phyloP scores from a whole-genome alignment of 2,329 filamentous ascomycete genomes.

The Colletotrichum sojae region DNA sequence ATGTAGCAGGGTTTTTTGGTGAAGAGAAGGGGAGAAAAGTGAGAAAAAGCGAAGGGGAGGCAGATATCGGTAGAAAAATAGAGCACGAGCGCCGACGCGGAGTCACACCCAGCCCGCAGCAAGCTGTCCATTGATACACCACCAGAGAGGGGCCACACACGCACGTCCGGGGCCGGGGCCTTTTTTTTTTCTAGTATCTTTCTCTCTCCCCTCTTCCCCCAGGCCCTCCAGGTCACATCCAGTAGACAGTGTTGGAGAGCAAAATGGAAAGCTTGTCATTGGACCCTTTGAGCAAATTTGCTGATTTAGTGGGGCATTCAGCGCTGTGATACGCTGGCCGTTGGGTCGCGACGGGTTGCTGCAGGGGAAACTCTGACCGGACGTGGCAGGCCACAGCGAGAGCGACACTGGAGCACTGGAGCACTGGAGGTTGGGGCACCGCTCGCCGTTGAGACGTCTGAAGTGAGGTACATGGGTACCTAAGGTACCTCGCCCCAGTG shows the following conservation, averaged over 20 bases:
- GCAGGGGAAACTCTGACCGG: constrained; percentile 31
- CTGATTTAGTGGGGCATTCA: constrained; percentile 17
- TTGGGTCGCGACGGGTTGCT: constrained; percentile 17
- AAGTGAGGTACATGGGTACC: too few relatives aligned
- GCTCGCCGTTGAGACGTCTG: too few relatives aligned
- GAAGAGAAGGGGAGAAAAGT: constrained; percentile 16
- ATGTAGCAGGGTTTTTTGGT: constrained; percentile 34
- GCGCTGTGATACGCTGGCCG: constrained; percentile 27
- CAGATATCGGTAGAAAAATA: constrained; percentile 37
- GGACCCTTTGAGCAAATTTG: constrained; percentile 36
- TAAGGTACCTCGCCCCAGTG: background rate
- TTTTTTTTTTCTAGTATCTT: background rate
- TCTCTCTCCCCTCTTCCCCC: too few relatives aligned
- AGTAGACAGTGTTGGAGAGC: constrained; percentile 16
- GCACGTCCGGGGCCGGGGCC: constrained; percentile 1
- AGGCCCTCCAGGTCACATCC: constrained; percentile 15
- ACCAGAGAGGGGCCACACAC: background rate
- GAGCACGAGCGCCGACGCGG: constrained; percentile 27
- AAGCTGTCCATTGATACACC: background rate
- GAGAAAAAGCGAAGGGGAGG: constrained; percentile 42
- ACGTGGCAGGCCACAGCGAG: background rate
- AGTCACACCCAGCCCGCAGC: constrained; percentile 30
- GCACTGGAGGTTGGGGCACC: too few relatives aligned
- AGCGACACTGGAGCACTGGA: too few relatives aligned
- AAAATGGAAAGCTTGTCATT: constrained; percentile 41